Evolutionary conservation across 192 early-diverging fungal genomes (phyloP).

Genomic region (Coemansia sp.): DNA sequence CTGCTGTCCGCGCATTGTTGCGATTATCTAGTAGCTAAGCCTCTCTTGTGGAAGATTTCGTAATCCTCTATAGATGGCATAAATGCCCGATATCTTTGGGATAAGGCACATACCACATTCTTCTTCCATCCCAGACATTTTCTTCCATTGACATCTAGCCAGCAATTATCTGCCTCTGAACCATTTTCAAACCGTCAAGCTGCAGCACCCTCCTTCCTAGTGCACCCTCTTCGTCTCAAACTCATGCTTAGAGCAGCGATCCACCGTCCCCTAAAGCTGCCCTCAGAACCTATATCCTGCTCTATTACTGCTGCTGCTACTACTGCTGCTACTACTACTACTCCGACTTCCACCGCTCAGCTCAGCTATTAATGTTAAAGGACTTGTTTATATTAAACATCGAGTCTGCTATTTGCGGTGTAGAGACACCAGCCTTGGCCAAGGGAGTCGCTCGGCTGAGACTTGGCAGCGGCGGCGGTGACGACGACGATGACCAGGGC

Average conservation of each 20-base stretch:
- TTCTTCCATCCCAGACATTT: not conserved
- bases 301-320: not conserved
- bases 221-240: not conserved
- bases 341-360: not conserved
- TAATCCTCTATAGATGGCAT: not conserved
- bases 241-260: not conserved
- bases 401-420: not conserved
- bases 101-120: not conserved
- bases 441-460: constrained; percentile 33
- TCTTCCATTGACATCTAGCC: not conserved
- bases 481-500: constrained; percentile 28
- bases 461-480: too few relatives aligned
- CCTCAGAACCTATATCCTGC: not conserved
- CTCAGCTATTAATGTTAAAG: constrained; percentile 14
- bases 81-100: not conserved
- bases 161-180: not conserved
- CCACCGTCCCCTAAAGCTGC: not conserved
- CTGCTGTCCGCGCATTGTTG: not conserved
- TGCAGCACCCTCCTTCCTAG: not conserved
- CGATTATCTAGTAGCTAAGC: not conserved
- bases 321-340: not conserved
- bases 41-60: not conserved
- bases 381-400: constrained; percentile 3
- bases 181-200: not conserved
- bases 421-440: constrained; percentile 6